Base-by-base conservation (phyloP, 768 basidiomycete species). In the Mycena galericulata region DNA sequence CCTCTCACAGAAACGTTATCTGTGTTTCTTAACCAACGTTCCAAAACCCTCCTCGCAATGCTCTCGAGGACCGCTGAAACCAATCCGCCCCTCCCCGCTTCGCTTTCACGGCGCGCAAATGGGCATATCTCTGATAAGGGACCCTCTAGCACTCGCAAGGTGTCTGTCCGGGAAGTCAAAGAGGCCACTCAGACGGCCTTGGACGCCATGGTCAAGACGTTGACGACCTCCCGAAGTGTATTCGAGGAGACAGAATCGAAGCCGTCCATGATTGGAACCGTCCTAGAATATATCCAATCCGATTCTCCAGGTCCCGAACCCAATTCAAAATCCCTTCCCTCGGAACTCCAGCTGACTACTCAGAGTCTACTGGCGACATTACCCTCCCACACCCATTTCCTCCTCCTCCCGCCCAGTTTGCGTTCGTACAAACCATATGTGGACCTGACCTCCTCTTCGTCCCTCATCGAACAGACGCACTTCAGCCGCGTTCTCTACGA, bases 351-450 rank as follows among this genome's bases (percentile, higher is more conserved):
- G 46, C 79, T 96, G 43, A 90, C 89, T 7, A 94, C 94, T 0
- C 86, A 90, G 49, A 78, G 84, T 1, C 80, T 97, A 29, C 84
- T 98, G 22, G 81, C 85, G 27, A 85, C 85, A 11, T 85, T 97
- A 26, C 95, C 95, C 0, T 96, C 96, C 0, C 92, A 95, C 0
- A 89, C 92, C 27, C 93, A 96, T 70, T 89, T 96, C 68, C 86
- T 90, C 18, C 85, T 94, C 60, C 86, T 98, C 0, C 95, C 96
- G 0, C 74, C 83, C 1, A 86, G 83, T 65, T 86, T 98, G 67
- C 87, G 86, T 70, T 85, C 87, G 6, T 98, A 96, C 78, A 93
- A 90, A 73, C 96, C 96, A 11, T 97, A 94, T 77, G 87, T 97
- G 67, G 92, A 96, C 73, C 79, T 90, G 8, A 81, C 84, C 11